These are phyloP conservation scores for Tardiomyces digboiensis DNA, from an alignment of 1,139 yeast species.

Conservation along the genomic window DNA sequence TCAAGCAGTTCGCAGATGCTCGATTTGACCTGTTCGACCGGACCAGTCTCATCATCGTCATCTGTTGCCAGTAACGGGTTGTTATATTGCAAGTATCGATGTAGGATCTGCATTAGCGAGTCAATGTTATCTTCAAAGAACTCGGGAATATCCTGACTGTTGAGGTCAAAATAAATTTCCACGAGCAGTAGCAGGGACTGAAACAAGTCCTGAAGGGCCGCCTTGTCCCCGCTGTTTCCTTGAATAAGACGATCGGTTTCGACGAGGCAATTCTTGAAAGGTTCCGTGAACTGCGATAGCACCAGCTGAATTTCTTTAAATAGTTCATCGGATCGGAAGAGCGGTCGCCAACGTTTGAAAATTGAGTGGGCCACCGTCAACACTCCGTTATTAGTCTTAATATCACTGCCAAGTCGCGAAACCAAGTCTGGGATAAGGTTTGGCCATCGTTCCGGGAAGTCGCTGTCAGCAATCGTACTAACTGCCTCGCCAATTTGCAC, in stretches of 20 bases:
- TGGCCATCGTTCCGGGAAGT: slow-evolving; percentile 89
- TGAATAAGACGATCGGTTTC: slow-evolving; percentile 60
- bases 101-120: slow-evolving; percentile 70
- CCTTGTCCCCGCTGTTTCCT: slow-evolving; percentile 32
- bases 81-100: slow-evolving; percentile 61
- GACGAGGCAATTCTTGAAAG: slow-evolving; percentile 60
- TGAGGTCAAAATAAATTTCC: slow-evolving; percentile 84
- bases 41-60: slow-evolving; percentile 58
- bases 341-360: slow-evolving; percentile 94
- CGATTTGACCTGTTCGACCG: slow-evolving; percentile 66
- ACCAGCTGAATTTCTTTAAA: slow-evolving; percentile 85
- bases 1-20: slow-evolving; percentile 79
- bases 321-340: slow-evolving; percentile 84
- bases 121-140: slow-evolving; percentile 89
- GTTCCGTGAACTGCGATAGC: slow-evolving; percentile 72
- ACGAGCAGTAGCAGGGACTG: slow-evolving; percentile 64
- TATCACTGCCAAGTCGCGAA: slow-evolving; percentile 53
- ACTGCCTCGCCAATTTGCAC: slow-evolving; percentile 92
- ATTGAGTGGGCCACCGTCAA: slow-evolving; percentile 90
- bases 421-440: slow-evolving; percentile 67
- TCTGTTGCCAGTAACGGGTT: slow-evolving; percentile 42
- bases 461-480: slow-evolving; percentile 88
- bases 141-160: slow-evolving; percentile 97
- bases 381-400: slow-evolving; percentile 75
- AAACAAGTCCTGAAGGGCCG: slow-evolving; percentile 43